Conservation (phyloP, 768 basidiomycete species). For the Mycena haematopus region DNA sequence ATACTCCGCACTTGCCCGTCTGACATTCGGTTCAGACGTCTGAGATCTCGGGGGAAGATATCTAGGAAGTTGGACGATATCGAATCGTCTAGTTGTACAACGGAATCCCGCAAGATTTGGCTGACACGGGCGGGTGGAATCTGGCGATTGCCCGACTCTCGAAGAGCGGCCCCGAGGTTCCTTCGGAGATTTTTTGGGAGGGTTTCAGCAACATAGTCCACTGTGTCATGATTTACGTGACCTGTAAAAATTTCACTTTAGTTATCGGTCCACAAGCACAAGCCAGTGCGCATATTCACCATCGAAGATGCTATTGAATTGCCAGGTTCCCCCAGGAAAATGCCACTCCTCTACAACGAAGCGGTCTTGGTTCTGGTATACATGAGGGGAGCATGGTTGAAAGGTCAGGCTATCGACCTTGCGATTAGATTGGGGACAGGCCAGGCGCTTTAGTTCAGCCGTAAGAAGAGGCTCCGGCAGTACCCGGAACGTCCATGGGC, state of each 20-base stretch:
- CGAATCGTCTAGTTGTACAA: constrained; percentile 48
- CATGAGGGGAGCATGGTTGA: constrained; percentile 42
- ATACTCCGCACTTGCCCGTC: constrained; percentile 21
- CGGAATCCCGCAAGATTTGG: constrained; percentile 43
- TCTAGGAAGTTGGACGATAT: constrained; percentile 51
- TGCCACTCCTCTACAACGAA: constrained; percentile 40
- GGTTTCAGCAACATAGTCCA: constrained; percentile 47
- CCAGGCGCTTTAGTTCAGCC: constrained; percentile 45
- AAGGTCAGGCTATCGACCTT: constrained; percentile 38
- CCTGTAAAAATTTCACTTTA: constrained; percentile 37
- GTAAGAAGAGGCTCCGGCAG: constrained; percentile 49
- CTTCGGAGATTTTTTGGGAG: constrained; percentile 49
- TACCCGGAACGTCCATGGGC: constrained; percentile 60
- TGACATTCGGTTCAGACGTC: constrained; percentile 20
- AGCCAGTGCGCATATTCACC: constrained; percentile 31
- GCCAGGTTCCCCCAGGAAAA: constrained; percentile 41
- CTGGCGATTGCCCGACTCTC: constrained; percentile 34
- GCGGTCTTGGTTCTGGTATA: constrained; percentile 43
- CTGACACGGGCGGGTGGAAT: constrained; percentile 45
- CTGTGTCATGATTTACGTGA: constrained; percentile 55
- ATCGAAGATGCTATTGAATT: constrained; percentile 44
- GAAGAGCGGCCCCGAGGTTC: constrained; percentile 37
- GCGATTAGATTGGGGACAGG: constrained; percentile 43
- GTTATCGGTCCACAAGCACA: constrained; percentile 32
- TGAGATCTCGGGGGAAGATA: constrained; percentile 47